These are phyloP conservation scores for Xylariaceae sp. DNA, from an alignment of 2,329 filamentous ascomycete species.

Conservation along the genomic window DNA sequence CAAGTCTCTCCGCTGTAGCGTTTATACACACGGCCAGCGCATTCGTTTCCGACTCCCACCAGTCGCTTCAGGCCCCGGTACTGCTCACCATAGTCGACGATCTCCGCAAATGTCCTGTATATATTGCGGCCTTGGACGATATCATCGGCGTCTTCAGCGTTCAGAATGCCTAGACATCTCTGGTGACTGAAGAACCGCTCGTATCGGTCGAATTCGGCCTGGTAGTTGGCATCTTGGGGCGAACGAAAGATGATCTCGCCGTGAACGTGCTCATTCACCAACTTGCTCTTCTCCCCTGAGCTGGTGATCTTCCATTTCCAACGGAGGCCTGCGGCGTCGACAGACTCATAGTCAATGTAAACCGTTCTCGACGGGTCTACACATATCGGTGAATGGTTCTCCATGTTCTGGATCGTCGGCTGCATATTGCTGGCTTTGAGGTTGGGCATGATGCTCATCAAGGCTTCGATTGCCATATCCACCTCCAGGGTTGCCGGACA, in stretches of 20 bases:
- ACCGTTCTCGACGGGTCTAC: too few species aligned
- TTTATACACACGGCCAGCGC: neutral
- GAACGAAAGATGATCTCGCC: too few species aligned
- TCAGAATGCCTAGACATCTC: neutral
- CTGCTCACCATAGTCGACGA: neutral
- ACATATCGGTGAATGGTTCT: neutral
- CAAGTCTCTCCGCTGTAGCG: neutral
- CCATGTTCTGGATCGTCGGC: too few species aligned
- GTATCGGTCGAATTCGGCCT: neutral
- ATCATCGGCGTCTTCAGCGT: neutral
- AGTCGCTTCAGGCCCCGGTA: neutral
- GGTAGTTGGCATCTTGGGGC: too few species aligned
- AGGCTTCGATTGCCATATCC: slow-evolving; percentile 24
- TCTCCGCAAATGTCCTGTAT: neutral
- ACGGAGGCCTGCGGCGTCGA: too few species aligned
- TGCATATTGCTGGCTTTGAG: too few species aligned
- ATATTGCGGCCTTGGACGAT: neutral
- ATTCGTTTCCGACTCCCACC: neutral
- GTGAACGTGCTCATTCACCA: too few species aligned
- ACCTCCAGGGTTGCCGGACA: slow-evolving; percentile 30
- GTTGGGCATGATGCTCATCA: slow-evolving; percentile 24
- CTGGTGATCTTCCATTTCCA: too few species aligned
- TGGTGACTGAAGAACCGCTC: neutral
- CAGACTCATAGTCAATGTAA: too few species aligned
- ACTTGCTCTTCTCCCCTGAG: too few species aligned